Evolutionary conservation across 768 basidiomycete genomes (phyloP), one percentile per base, ranked within the genome.

Genomic region (Trametes cinnabarina): DNA sequence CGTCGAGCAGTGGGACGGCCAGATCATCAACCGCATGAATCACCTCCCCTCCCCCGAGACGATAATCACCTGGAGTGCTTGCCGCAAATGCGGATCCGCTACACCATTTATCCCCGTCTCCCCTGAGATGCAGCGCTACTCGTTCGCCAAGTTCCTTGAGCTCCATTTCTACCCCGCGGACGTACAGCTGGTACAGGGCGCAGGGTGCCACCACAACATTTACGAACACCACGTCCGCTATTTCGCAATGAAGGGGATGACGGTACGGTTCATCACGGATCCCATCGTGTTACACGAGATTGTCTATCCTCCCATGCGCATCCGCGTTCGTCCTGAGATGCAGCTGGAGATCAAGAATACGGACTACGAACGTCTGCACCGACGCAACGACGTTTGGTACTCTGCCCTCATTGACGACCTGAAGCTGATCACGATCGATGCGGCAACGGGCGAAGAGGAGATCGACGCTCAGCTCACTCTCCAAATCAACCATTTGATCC

Each of bases 81-180:
- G 97, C 72, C 83, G 87, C 56, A 73, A 87, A 23, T 92, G 85
- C 69, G 86, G 82, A 28, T 88, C 79, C 5, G 87, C 87, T 1
- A 94, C 92, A 3, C 91, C 92, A 2, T 91, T 94, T 73, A 90
- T 94, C 63, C 88, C 87, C 5, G 85, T 93, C 37, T 92, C 92
- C 2, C 88, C 92, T 65, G 94, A 96, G 70, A 94, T 95, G 80
- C 90, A 92, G 66, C 78, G 88, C 55, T 94, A 96, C 69, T 98
- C 95, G 4, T 96, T 98, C 69, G 92, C 90, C 34, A 95, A 97
- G 66, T 98, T 96, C 71, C 81, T 99, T 26, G 96, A 99, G 69
- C 83, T 96, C 25, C 90, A 94, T 68, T 98, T 98, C 72, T 97
- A 98, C 72, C 94, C 94, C 28, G 84, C 92, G 32, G 85, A 92